Evolutionary conservation across 1,284 basidiomycete genomes (phyloP).

Genomic region (Meira miltonrushii): DNA sequence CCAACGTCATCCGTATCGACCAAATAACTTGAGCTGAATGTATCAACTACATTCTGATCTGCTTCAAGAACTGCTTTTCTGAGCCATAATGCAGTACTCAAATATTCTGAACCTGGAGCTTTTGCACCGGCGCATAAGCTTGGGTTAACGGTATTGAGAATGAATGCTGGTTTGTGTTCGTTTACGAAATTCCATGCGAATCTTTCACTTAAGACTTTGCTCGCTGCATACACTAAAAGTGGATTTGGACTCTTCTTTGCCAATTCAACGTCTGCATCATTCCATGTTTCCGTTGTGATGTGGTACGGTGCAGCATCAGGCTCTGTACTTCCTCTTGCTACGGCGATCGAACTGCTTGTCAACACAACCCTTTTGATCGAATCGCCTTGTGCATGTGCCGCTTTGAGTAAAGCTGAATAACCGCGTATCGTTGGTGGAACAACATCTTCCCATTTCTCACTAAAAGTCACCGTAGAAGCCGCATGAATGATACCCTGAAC

Average conservation of each 20-base stretch:
- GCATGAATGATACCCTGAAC: constrained; percentile 6
- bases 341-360: neutral
- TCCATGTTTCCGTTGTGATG: neutral
- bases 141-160: neutral
- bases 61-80: constrained; percentile 12
- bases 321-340: neutral
- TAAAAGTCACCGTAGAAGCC: neutral
- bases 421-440: neutral
- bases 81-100: constrained; percentile 18
- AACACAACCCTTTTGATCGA: neutral
- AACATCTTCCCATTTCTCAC: neutral
- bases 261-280: neutral
- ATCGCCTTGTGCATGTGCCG: neutral
- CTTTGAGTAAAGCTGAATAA: neutral
- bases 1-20: constrained; percentile 2
- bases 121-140: constrained; percentile 26
- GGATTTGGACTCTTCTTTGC: neutral
- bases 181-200: constrained; percentile 3
- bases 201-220: constrained; percentile 5
- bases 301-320: neutral
- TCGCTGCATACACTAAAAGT: neutral
- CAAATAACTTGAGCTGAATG: constrained; percentile 15
- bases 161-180: neutral
- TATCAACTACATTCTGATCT: constrained; percentile 7
- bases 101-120: constrained; percentile 19